Base-by-base conservation (phyloP, 805 yeast species). In the Starmera pachycereana region DNA sequence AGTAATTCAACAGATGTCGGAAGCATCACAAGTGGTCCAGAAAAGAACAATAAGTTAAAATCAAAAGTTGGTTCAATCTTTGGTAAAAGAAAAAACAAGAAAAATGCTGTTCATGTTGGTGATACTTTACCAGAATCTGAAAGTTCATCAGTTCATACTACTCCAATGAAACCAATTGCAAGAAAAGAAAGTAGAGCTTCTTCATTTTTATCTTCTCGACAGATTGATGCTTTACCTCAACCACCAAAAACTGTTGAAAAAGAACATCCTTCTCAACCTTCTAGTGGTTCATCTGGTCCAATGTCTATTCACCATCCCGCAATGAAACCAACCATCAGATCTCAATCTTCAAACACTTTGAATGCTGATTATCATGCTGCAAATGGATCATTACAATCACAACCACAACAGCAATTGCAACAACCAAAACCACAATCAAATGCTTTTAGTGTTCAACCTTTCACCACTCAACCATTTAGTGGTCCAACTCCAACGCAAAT, bases 21-120 rank as follows among this genome's bases (percentile, higher is more conserved):
- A 34, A 41, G 34, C 5, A 36, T 45, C 28, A 22, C 44, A 32
- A 54, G 54, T 36, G 48, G 52, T 29, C 58, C 56, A 38, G 61
- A 60, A 42, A 44, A 60, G 14, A 51, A 58, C 38, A 58, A 58
- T 36, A 70, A 68, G 36, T 58, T 84, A 50, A 76, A 75, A 58
- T 81, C 88, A 6, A 77, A 66, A 52, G 81, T 84, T 41, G 94
- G 94, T 9, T 80, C 92, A 1, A 73, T 84, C 45, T 77, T 84
- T 51, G 79, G 82, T 35, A 72, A 76, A 47, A 79, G 74, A 57
- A 77, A 75, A 51, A 66, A 68, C 45, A 63, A 65, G 36, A 58
- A 60, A 19, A 61, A 53, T 36, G 48, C 42, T 18, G 28, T 53
- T 13, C 35, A 42, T 28, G 22, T 45, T 34, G 47, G 31, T 25